A percentile compares a stretch with the other conserved stretches of the same genome.
Evolutionary conservation across 495 filamentous ascomycete species (phyloP).

Genomic region (Cercophora samala): DNA sequence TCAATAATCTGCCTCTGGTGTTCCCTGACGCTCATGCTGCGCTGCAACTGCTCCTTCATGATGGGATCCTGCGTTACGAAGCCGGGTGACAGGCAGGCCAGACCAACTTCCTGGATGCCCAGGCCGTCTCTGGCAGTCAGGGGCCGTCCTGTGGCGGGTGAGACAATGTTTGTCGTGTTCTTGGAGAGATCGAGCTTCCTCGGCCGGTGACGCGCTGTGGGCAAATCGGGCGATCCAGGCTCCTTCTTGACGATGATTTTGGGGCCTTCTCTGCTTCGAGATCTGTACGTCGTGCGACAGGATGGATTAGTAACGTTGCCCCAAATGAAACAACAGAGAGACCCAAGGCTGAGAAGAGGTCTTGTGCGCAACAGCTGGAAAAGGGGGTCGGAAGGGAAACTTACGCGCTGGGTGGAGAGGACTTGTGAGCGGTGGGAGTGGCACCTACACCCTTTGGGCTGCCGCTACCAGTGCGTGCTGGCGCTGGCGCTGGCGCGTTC

Average conservation of each 20-base stretch:
- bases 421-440: slow-evolving; percentile 40
- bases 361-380: slow-evolving; percentile 1
- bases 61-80: slow-evolving; percentile 95
- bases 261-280: slow-evolving; percentile 54
- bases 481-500: slow-evolving; percentile 37
- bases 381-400: slow-evolving; percentile 25
- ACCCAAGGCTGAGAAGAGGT: slow-evolving; percentile 6
- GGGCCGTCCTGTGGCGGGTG: slow-evolving; percentile 65
- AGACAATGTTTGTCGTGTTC: slow-evolving; percentile 57
- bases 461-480: slow-evolving; percentile 43
- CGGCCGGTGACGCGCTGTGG: slow-evolving; percentile 74
- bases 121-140: slow-evolving; percentile 77
- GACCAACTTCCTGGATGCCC: slow-evolving; percentile 85
- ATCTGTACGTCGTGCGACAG: slow-evolving; percentile 38
- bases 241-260: slow-evolving; percentile 97
- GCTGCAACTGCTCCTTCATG: slow-evolving; percentile 91
- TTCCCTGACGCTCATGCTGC: slow-evolving; percentile 89
- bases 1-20: slow-evolving; percentile 95
- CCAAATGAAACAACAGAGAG: slow-evolving; percentile 12
- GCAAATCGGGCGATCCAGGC: slow-evolving; percentile 74
- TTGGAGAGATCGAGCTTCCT: slow-evolving; percentile 86
- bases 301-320: slow-evolving; percentile 19
- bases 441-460: slow-evolving; percentile 47
- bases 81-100: slow-evolving; percentile 91
- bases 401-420: slow-evolving; percentile 53